These are phyloP conservation scores for Cenchrus fungigraminus DNA, from an alignment of 176 grass and related monocot genomes.

Conservation along the genomic window DNA sequence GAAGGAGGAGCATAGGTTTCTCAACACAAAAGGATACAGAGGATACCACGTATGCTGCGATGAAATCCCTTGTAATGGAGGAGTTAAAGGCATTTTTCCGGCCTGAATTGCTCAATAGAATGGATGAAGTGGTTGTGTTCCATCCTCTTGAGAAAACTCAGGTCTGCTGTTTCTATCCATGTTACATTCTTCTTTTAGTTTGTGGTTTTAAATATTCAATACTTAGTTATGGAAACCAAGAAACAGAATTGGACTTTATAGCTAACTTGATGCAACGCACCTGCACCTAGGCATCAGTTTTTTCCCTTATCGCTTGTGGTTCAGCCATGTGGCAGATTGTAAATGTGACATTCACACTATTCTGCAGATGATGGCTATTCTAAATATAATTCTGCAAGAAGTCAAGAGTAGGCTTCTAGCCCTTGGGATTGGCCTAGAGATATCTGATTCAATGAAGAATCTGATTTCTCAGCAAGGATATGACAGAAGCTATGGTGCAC, in stretches of 20 bases:
- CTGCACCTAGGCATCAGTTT: neutral
- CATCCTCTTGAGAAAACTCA: slow-evolving; percentile 83
- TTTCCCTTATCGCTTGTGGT: neutral
- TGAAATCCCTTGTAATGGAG: slow-evolving; percentile 87
- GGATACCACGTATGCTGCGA: slow-evolving; percentile 66
- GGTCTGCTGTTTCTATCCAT: slow-evolving; percentile 48
- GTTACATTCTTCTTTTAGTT: neutral
- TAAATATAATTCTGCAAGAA: slow-evolving; percentile 83
- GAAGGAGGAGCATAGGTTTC: slow-evolving; percentile 77
- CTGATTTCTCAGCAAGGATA: slow-evolving; percentile 80
- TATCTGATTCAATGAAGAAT: slow-evolving; percentile 65
- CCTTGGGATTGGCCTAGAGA: slow-evolving; percentile 65
- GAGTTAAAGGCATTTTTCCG: slow-evolving; percentile 90
- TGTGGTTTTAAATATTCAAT: slow-evolving; percentile 18
- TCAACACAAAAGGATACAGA: slow-evolving; percentile 52
- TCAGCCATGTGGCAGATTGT: neutral
- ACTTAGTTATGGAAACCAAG: slow-evolving; percentile 3
- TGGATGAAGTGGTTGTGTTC: slow-evolving; percentile 97
- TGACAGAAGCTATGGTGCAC: slow-evolving; percentile 79
- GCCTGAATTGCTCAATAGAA: slow-evolving; percentile 93
- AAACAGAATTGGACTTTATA: neutral
- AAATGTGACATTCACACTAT: slow-evolving; percentile 28
- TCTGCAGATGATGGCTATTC: slow-evolving; percentile 82
- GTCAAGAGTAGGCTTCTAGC: slow-evolving; percentile 76
- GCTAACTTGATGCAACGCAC: neutral